Conservation (phyloP, 2,329 filamentous ascomycete species). For the Raffaelea ambrosiae region DNA sequence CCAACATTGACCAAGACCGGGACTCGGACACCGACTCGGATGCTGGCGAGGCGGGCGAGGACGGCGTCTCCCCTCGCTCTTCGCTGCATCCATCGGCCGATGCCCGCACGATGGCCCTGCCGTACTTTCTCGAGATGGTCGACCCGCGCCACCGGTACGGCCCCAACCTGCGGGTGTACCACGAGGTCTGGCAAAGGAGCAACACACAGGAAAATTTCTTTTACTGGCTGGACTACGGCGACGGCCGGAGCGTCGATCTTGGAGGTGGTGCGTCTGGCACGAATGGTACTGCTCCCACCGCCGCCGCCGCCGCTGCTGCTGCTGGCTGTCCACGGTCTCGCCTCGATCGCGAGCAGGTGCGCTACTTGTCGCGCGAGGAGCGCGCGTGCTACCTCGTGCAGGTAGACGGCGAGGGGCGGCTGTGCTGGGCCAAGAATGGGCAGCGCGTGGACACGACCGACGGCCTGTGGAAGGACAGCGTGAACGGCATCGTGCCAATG, state of each 20-base stretch:
- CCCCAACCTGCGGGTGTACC: constrained; percentile 71
- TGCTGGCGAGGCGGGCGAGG: not conserved
- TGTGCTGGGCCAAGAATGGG: constrained; percentile 85
- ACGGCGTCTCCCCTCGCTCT: too few species aligned
- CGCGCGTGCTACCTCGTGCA: constrained; percentile 71
- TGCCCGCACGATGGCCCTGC: constrained; percentile 73
- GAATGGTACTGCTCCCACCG: too few species aligned
- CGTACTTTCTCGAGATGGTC: constrained; percentile 81
- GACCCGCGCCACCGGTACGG: constrained; percentile 83
- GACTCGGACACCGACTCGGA: constrained; percentile 2
- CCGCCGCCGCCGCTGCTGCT: too few species aligned
- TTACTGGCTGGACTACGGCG: constrained; percentile 83
- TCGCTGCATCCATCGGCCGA: constrained; percentile 45
- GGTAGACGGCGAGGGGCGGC: constrained; percentile 62
- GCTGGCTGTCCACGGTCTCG: constrained; percentile 63
- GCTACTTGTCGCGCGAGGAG: constrained; percentile 78
- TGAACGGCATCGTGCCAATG: constrained; percentile 60
- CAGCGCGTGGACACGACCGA: constrained; percentile 67
- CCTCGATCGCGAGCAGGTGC: constrained; percentile 69
- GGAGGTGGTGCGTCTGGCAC: too few species aligned
- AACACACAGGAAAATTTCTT: constrained; percentile 84
- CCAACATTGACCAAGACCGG: constrained; percentile 40
- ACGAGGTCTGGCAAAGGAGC: constrained; percentile 71
- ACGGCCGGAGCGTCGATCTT: constrained; percentile 62
- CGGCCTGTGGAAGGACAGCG: constrained; percentile 63